Percentiles rank a stretch among this genome's conserved stretches.
Evolutionary conservation across 2,329 filamentous ascomycete genomes (phyloP).

Genomic region (Botrytis aclada): DNA sequence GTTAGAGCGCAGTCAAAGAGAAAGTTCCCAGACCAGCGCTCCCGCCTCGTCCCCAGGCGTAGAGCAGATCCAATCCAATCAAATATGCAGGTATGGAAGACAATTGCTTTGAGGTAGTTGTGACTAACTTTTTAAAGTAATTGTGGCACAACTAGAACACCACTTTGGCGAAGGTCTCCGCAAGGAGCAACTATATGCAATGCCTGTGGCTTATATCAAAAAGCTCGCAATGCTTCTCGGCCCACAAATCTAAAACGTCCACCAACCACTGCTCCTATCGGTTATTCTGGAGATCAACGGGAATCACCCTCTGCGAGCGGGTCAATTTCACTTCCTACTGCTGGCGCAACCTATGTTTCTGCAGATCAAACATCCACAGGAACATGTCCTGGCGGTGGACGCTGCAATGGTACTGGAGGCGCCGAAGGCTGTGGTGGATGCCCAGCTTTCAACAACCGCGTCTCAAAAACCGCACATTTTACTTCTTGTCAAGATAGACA

Average conservation of each 20-base stretch:
- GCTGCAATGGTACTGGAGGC: conserved; percentile 93
- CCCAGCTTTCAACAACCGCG: conserved; percentile 94
- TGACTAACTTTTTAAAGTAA: conserved; percentile 61
- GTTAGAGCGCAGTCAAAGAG: conserved; percentile 27
- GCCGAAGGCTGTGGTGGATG: conserved; percentile 94
- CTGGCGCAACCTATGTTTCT: conserved; percentile 68
- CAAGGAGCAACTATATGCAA: conserved; percentile 96
- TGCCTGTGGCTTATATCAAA: conserved; percentile 91
- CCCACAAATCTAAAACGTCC: conserved; percentile 88
- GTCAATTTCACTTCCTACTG: conserved; percentile 39
- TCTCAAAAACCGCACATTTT: conserved; percentile 80
- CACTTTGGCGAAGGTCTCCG: conserved; percentile 89
- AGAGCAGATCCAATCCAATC: conserved; percentile 48
- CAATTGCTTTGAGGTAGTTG: background rate
- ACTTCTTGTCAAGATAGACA: conserved; percentile 45
- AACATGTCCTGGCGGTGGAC: conserved; percentile 92
- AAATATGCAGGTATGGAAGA: conserved; percentile 65
- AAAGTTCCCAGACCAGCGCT: conserved; percentile 21
- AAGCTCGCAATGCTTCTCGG: conserved; percentile 85
- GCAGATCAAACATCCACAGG: conserved; percentile 73
- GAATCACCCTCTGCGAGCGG: conserved; percentile 37
- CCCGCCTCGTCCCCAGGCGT: conserved; percentile 13
- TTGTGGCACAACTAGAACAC: conserved; percentile 89
- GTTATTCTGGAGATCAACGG: conserved; percentile 31
- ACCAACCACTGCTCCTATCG: conserved; percentile 44